Base-by-base conservation (phyloP, 2,329 filamentous ascomycete genomes). In the Colletotrichum salicis region DNA sequence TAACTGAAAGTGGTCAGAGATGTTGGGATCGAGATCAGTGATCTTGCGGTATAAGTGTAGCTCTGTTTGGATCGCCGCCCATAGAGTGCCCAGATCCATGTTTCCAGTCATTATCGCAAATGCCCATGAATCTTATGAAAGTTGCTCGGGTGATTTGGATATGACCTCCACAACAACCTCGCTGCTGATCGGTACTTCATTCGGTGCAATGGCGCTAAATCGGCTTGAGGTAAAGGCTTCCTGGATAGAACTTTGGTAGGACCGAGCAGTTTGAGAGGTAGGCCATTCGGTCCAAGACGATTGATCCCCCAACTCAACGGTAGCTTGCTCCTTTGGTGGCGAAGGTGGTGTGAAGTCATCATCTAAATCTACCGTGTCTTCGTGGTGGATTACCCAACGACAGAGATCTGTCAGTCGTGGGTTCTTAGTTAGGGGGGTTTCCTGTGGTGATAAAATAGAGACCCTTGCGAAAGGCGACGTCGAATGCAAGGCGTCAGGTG, bases 1-100 rank as follows among this genome's bases (percentile, higher is more conserved):
- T 41, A 65, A 1, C 6, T 35, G n/a, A 12, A 67, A 71, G 24
- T 64, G 33, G 1, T 22, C 6, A 1, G 69, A 71, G 27, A 71
- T 71, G 8, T 8, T 12, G 4, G 72, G 29, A 61, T 79, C 77
- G 2, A 60, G 64, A 8, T 76, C 76, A 2, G 72, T 59, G 2
- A 82, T 51, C 41, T 80, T 77, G 55, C 82, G 74, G 64, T 83
- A 82, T 1, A 80, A 81, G 6, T 82, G 59, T 2, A 83, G 57
- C 57, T 84, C 82, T 11, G 80, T 79, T 66, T 83, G 79, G 4
- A 82, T 74, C 1, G 78, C 74, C 11, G 81, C 82, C 80, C 80
- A 83, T 10, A 83, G 62, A 58, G 73, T 31, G 22, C 69, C 73
- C 35, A 76, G 74, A 2, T 67, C 41, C 1, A 41, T 0, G 52